Base-by-base conservation (phyloP, 1,284 basidiomycete species). In the Ustanciosporium gigantosporum region DNA sequence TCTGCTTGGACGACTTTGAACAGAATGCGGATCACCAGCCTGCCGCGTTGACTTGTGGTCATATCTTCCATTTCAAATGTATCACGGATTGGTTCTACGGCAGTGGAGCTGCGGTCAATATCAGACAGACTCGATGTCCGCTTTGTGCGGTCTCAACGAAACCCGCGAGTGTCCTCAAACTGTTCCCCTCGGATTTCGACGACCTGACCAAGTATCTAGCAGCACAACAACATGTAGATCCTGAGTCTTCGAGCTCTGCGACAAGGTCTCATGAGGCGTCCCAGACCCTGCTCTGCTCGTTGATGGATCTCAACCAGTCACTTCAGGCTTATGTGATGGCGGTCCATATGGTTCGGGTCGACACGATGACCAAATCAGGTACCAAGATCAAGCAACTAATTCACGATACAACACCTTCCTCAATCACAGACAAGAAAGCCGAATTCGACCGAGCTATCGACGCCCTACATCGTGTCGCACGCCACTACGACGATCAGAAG, bases 1-100 rank as follows among this genome's bases (percentile, higher is more conserved):
- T 66, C 51, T 66, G 62, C 23, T 23, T 66, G 14, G 62, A 66
- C 25, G 57, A 47, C 31, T 66, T 66, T 32, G 42, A 44, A 17
- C 42, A 42, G 1, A 44, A 47, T n/a, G 41, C 38, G 19, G 57
- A 66, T 11, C 24, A 20, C 1, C 46, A 41, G 34, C 57, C 57
- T 16, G 36, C 52, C 6, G 43, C 57, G 0, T 49, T 66, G 17
- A 13, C 41, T 11, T 66, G 62, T 25, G 62, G 62, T 11, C 62
- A 66, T 22, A 60, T 66, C 48, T 66, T 60, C 25, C 62, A 66
- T 31, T 32, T 25, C 31, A 39, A 46, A 2, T 66, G 62, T 42
- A 44, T 66, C 22, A 25, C 41, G 6, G 25, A 39, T 14, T 66
- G 62, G 62, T 52, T 60, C 40, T 56, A 45, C 27, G 52, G 59